Percentiles rank a stretch among this genome's conserved stretches.
Evolutionary conservation across 148 eudicot genomes (phyloP).

Genomic region (Rhododendron molle): DNA sequence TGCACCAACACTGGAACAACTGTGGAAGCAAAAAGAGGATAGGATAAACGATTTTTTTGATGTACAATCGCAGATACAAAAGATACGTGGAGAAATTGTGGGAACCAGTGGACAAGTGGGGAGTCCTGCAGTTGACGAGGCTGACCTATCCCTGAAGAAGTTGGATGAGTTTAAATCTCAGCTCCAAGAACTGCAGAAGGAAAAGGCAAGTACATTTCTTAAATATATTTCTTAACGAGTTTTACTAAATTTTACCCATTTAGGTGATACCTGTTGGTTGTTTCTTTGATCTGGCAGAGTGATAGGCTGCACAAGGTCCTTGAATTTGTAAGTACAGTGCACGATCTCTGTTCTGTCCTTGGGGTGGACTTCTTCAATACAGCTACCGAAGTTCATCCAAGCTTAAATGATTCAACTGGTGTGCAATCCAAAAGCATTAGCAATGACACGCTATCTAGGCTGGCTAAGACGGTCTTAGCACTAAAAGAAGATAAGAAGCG

Average conservation of each 20-base stretch:
- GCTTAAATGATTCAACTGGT: conserved; percentile 79
- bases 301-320: conserved; percentile 96
- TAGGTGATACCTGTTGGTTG: conserved; percentile 1
- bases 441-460: conserved; percentile 78
- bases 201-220: conserved; percentile 51
- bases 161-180: conserved; percentile 80
- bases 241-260: not conserved
- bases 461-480: conserved; percentile 81
- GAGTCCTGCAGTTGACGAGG: conserved; percentile 68
- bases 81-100: conserved; percentile 78
- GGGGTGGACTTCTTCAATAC: conserved; percentile 94
- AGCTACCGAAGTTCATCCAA: conserved; percentile 94
- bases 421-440: conserved; percentile 92
- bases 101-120: conserved; percentile 52
- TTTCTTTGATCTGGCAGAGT: conserved; percentile 54
- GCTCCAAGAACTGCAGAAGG: conserved; percentile 94
- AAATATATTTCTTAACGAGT: not conserved
- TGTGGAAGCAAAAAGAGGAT: conserved; percentile 79
- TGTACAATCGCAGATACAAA: conserved; percentile 84
- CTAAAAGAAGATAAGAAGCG: conserved; percentile 85
- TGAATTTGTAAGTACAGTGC: conserved; percentile 92
- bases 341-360: conserved; percentile 95
- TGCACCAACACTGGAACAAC: conserved; percentile 80
- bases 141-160: conserved; percentile 79
- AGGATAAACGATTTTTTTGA: conserved; percentile 73